Evolutionary conservation across 2,329 filamentous ascomycete genomes (phyloP).

Genomic region (Colletotrichum abscissum): DNA sequence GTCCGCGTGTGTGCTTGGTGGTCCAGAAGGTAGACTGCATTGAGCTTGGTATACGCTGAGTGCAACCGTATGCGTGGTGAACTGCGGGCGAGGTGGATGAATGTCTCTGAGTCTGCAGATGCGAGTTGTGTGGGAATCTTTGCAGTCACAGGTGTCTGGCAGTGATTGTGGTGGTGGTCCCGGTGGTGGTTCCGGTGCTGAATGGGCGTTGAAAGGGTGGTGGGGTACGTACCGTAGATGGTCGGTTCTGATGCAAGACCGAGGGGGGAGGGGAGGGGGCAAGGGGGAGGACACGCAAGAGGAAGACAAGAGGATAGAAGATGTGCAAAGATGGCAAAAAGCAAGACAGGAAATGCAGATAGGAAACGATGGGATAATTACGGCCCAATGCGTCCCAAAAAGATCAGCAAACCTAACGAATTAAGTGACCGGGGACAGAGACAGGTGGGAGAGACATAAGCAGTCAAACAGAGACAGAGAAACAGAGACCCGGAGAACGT

Average conservation of each 20-base stretch:
- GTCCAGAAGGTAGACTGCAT: slow-evolving; percentile 17
- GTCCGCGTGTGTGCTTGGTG: background rate
- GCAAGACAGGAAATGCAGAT: background rate
- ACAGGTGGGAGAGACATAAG: background rate
- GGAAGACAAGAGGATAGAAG: background rate
- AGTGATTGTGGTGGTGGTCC: no score
- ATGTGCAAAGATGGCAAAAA: background rate
- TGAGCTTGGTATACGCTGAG: slow-evolving; percentile 16
- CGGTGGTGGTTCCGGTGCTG: no score
- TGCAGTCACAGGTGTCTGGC: background rate
- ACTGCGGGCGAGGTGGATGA: slow-evolving; percentile 12
- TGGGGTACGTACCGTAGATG: slow-evolving; percentile 4
- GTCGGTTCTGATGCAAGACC: background rate
- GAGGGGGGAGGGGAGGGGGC: background rate
- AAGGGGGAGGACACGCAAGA: background rate
- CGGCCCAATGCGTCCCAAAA: background rate
- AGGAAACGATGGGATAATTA: background rate
- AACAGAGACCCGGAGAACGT: background rate
- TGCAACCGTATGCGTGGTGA: slow-evolving; percentile 12
- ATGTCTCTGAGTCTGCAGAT: slow-evolving; percentile 23
- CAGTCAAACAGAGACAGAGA: background rate
- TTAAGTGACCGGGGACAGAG: background rate
- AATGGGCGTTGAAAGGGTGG: background rate
- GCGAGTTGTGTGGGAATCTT: background rate
- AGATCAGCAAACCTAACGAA: background rate